These are phyloP conservation scores for Mycena citricolor DNA, from an alignment of 1,284 basidiomycete species.

Conservation along the genomic window DNA sequence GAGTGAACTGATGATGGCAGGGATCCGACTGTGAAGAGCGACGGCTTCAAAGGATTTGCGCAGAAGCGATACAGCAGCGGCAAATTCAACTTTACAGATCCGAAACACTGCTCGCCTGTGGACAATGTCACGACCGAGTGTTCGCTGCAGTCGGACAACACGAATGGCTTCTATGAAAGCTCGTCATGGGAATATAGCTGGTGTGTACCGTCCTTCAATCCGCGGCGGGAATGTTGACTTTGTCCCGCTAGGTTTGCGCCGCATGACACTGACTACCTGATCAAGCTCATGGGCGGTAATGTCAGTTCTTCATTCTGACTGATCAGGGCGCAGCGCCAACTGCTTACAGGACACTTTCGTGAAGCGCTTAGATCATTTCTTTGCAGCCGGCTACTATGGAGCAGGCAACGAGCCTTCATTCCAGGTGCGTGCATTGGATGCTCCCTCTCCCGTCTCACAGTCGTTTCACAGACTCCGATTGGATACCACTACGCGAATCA, in stretches of 20 bases:
- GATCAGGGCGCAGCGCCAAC: no score
- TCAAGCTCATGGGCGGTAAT: constrained; percentile 60
- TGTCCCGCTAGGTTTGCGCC: constrained; percentile 51
- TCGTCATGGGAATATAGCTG: constrained; percentile 72
- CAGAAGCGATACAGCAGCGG: constrained; percentile 63
- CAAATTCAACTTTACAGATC: constrained; percentile 50
- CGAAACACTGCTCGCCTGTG: constrained; percentile 50
- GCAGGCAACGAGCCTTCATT: constrained; percentile 65
- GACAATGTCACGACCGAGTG: constrained; percentile 51
- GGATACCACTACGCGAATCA: constrained; percentile 59
- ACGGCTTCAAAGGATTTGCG: constrained; percentile 59
- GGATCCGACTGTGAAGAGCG: constrained; percentile 51
- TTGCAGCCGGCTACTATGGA: constrained; percentile 52
- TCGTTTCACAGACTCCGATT: constrained; percentile 43
- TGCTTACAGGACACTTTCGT: constrained; percentile 50
- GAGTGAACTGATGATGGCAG: background rate
- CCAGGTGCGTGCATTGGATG: constrained; percentile 39
- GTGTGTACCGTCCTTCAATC: constrained; percentile 33
- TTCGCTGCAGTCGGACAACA: constrained; percentile 56
- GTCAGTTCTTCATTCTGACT: constrained; percentile 34
- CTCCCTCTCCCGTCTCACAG: background rate
- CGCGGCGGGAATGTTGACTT: no score
- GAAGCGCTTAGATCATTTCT: constrained; percentile 63
- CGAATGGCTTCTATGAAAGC: constrained; percentile 65
- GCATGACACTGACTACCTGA: constrained; percentile 55